These are phyloP conservation scores for Amanita polypyramis DNA, from an alignment of 768 basidiomycete species.

Conservation along the genomic window DNA sequence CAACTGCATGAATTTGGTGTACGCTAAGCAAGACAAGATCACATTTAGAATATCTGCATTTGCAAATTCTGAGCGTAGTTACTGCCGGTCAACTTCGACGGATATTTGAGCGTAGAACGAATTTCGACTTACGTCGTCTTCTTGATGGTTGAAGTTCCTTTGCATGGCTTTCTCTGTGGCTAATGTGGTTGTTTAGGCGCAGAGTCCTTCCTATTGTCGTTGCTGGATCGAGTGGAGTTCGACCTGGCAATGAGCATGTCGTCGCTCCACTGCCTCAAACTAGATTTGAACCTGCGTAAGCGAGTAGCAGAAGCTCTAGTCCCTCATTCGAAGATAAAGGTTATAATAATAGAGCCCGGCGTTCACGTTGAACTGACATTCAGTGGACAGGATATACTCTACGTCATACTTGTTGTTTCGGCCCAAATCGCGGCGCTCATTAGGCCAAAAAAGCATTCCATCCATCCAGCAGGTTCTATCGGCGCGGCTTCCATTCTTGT, in stretches of 20 bases:
- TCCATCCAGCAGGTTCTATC: constrained; percentile 76
- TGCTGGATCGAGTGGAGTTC: constrained; percentile 60
- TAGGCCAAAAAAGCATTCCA: constrained; percentile 85
- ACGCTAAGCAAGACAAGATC: constrained; percentile 75
- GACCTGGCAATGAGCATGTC: constrained; percentile 80
- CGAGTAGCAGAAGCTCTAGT: constrained; percentile 74
- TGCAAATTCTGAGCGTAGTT: constrained; percentile 87
- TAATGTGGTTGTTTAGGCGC: constrained; percentile 41
- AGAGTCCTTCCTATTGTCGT: constrained; percentile 66
- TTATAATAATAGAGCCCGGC: constrained; percentile 16
- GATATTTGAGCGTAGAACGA: constrained; percentile 82
- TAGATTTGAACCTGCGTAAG: constrained; percentile 60
- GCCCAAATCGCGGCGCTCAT: constrained; percentile 79
- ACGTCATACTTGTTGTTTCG: constrained; percentile 76
- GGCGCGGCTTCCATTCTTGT: background rate
- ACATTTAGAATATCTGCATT: constrained; percentile 91
- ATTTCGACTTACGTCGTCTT: constrained; percentile 80
- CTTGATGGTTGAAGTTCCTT: constrained; percentile 44
- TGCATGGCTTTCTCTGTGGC: background rate
- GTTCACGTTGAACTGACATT: background rate
- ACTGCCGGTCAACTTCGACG: constrained; percentile 74
- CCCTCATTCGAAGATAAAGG: constrained; percentile 74
- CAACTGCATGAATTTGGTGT: constrained; percentile 17
- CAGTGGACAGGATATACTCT: constrained; percentile 70
- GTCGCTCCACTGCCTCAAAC: constrained; percentile 68